Conservation (phyloP, 2,329 filamentous ascomycete species). For the Gnomoniopsis sp. region DNA sequence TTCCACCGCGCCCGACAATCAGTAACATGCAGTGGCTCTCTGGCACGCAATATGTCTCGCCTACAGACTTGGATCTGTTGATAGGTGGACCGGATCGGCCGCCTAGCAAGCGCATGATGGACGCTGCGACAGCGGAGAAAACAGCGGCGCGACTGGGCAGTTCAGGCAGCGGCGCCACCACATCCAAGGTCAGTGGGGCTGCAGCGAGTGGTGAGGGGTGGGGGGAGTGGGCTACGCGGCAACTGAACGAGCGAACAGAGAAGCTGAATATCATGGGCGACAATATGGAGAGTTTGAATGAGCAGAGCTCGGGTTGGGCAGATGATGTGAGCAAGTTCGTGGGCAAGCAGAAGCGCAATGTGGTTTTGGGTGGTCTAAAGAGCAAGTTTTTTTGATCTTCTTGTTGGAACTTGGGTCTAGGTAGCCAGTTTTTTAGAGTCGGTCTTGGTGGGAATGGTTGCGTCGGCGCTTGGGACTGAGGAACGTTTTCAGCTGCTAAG, state of each 20-base stretch:
- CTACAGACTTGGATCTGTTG: slow-evolving; percentile 81
- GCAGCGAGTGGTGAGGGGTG: slow-evolving; percentile 54
- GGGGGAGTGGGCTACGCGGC: slow-evolving; percentile 79
- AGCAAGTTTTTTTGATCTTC: slow-evolving; percentile 47
- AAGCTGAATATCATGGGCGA: slow-evolving; percentile 80
- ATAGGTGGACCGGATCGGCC: slow-evolving; percentile 88
- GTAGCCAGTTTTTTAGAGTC: neutral
- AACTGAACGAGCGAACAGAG: slow-evolving; percentile 88
- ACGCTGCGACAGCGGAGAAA: slow-evolving; percentile 73
- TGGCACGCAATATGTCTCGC: slow-evolving; percentile 86
- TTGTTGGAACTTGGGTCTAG: neutral
- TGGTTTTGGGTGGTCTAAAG: slow-evolving; percentile 68
- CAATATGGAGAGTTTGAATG: slow-evolving; percentile 76
- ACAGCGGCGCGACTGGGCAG: slow-evolving; percentile 40
- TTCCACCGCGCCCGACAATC: slow-evolving; percentile 85
- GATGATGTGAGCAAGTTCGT: slow-evolving; percentile 87
- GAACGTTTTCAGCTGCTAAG: no score
- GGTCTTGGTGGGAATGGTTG: neutral
- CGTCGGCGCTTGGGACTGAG: neutral
- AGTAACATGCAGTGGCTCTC: slow-evolving; percentile 96
- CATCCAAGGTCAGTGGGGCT: slow-evolving; percentile 17
- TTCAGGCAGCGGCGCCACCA: slow-evolving; percentile 24
- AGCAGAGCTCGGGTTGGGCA: slow-evolving; percentile 79
- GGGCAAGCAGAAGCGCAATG: slow-evolving; percentile 79
- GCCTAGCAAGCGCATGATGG: slow-evolving; percentile 82